Base-by-base conservation (phyloP, 2,329 filamentous ascomycete genomes). In the Hortaea werneckii region DNA sequence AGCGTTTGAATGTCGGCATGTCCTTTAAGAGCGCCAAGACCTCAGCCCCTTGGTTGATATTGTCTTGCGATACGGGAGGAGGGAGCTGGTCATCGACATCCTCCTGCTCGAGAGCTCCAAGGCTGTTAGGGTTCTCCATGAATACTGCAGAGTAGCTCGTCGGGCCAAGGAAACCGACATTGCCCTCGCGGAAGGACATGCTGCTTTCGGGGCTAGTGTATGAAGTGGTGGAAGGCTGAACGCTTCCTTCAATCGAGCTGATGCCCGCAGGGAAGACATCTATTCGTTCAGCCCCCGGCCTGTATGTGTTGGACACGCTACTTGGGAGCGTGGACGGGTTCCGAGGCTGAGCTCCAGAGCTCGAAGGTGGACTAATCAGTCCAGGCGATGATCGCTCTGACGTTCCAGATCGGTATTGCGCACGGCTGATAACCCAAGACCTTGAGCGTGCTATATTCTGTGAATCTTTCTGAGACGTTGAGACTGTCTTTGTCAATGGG, bases 91-190 rank as follows among this genome's bases (percentile, higher is more conserved):
- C 53, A 9, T 60, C 53, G 4, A 51, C 30, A 6, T 60, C 55
- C 4, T 53, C 47, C 29, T 50, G 38, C 41, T 50, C 29, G 8
- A 50, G 46, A 10, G 50, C 43, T 7, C 53, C 55, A 2, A 62
- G 43, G 42, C 57, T 60, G 9, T 30, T 50, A 11, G 52, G 42
- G 43, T 63, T 60, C 38, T 64, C 60, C 0, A 55, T 59, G 41
- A 60, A 64, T n/a, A 63, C 55, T 8, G 60, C 60, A 6, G 55
- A 58, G 41, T 61, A 64, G 44, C 54, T 57, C 6, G 61, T 63
- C 4, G 60, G 50, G 1, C 61, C 60, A 2, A 64, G 54, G 34
- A 63, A 63, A 3, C 61, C 61, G 11, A 56, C 57, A 38, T 56
- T 58, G 35, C 51, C 51, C 29, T 61, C 58, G 37, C 58, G 47